Evolutionary conservation across 1,284 basidiomycete genomes (phyloP).

Genomic region (Fomitiporia mediterranea): DNA sequence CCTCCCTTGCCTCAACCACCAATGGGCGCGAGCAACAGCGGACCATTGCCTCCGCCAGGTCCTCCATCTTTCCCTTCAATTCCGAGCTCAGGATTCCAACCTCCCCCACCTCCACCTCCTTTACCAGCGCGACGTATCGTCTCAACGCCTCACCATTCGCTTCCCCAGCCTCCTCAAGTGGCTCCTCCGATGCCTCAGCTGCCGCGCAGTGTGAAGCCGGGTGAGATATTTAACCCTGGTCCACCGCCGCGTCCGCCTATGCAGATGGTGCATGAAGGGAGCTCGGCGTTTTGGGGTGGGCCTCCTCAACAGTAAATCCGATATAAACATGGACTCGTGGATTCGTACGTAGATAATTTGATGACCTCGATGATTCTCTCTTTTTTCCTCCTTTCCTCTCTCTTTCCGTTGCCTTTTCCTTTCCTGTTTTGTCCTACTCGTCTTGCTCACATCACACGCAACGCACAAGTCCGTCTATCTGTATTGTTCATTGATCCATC

Average conservation of each 20-base stretch:
- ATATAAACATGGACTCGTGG: neutral
- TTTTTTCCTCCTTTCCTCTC: neutral
- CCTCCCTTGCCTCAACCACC: constrained; percentile 17
- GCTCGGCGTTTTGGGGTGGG: constrained; percentile 8
- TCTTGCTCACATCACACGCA: too few relatives aligned
- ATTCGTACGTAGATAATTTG: neutral
- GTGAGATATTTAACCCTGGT: constrained; percentile 33
- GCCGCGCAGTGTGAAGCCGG: constrained; percentile 16
- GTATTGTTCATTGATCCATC: too few relatives aligned
- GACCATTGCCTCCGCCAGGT: neutral
- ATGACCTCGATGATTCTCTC: neutral
- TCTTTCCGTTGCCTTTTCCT: neutral
- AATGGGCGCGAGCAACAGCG: neutral
- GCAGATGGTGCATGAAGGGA: constrained; percentile 24
- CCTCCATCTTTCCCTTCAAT: constrained; percentile 1
- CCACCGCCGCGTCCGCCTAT: constrained; percentile 35
- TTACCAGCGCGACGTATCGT: constrained; percentile 13
- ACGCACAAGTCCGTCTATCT: too few relatives aligned
- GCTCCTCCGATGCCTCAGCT: constrained; percentile 23
- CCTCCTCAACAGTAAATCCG: constrained; percentile 9
- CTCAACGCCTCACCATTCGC: constrained; percentile 9
- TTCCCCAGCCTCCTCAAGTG: constrained; percentile 25
- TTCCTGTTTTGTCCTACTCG: too few relatives aligned
- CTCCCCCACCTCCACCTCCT: constrained; percentile 30
- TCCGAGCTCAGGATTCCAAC: constrained; percentile 17